Conservation (phyloP, 2,329 filamentous ascomycete species). For the Microthyrium microscopicum region DNA sequence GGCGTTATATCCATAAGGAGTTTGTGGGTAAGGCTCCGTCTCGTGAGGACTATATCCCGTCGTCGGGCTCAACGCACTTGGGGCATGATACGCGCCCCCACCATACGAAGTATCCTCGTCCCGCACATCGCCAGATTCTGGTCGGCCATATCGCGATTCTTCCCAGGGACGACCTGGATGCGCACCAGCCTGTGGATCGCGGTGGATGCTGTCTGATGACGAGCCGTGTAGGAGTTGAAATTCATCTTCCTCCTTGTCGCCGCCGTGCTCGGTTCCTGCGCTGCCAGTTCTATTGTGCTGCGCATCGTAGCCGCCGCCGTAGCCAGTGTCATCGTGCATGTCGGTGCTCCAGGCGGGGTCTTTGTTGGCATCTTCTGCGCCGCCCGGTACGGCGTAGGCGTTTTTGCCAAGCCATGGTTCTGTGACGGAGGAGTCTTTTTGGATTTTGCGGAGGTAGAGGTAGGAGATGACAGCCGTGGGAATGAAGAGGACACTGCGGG, state of each 20-base stretch:
- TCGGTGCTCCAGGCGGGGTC: constrained; percentile 29
- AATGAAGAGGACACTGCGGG: constrained; percentile 34
- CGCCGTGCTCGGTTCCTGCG: constrained; percentile 21
- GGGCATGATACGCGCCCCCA: constrained; percentile 2
- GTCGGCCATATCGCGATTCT: constrained; percentile 14
- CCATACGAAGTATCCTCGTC: constrained; percentile 6
- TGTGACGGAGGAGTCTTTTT: constrained; percentile 31
- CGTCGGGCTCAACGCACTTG: constrained; percentile 5
- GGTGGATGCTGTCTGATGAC: too few species aligned
- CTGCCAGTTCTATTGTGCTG: constrained; percentile 24
- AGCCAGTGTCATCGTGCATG: constrained; percentile 20
- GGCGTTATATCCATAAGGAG: too few species aligned
- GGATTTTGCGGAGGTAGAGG: constrained; percentile 38
- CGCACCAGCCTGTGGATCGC: constrained; percentile 18
- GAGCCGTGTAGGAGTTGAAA: too few species aligned
- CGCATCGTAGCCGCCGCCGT: constrained; percentile 23
- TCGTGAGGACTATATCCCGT: neutral
- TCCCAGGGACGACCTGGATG: constrained; percentile 24
- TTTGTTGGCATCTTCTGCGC: constrained; percentile 18
- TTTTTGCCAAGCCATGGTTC: constrained; percentile 17
- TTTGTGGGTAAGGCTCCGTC: too few species aligned
- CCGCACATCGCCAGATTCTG: constrained; percentile 1
- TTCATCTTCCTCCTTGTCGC: constrained; percentile 31
- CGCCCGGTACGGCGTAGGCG: constrained; percentile 21
- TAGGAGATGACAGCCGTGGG: constrained; percentile 36